Base-by-base conservation (phyloP, 2,329 filamentous ascomycete species). In the Epicoccum sorghinum region DNA sequence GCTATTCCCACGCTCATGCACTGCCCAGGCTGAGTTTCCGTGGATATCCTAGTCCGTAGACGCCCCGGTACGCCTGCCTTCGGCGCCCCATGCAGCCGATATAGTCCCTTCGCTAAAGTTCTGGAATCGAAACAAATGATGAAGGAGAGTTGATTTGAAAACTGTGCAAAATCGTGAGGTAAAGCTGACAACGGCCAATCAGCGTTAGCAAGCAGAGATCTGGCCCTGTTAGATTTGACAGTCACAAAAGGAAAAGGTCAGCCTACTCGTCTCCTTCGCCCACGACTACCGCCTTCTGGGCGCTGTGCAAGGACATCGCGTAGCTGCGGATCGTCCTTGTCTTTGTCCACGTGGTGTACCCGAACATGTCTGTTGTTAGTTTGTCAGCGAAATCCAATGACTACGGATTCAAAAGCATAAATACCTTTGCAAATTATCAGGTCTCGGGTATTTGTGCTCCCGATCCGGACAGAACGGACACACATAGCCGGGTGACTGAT, bases 391-490 rank as follows among this genome's bases (percentile, higher is more conserved):
- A 13, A 12, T 9, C 4, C 10, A 4, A 13, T 3, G 35, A 10
- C 33, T 18, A 10, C 7, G 22, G 13, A 12, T 7, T 38, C 36
- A 12, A 42, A 23, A 72, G 10, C 4, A 13, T 9, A 33, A 83
- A 61, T 81, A 96, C 91, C 93, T 87, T 79, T 97, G 93, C 51
- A 99, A 79, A 79, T 98, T 98, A 74, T 99, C 95, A 30, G 95
- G 95, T 64, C 95, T 83, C 4, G 95, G 95, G 73, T 98, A 98
- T 71, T 89, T 93, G 74, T 97, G 93, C 72, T 97, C 92, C 62
- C 92, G 84, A 68, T 96, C 92, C 1, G 91, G 90, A 73, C 95
- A 99, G 71, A 97, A 98, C 0, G 95, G 95, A 73, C 95, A 99
- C 27, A 96, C 87, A 68, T 98, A 99, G 56, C 93, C 93, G 1